These are phyloP conservation scores for Gonium pectorale DNA, from an alignment of 139 green algal species.

Conservation along the genomic window DNA sequence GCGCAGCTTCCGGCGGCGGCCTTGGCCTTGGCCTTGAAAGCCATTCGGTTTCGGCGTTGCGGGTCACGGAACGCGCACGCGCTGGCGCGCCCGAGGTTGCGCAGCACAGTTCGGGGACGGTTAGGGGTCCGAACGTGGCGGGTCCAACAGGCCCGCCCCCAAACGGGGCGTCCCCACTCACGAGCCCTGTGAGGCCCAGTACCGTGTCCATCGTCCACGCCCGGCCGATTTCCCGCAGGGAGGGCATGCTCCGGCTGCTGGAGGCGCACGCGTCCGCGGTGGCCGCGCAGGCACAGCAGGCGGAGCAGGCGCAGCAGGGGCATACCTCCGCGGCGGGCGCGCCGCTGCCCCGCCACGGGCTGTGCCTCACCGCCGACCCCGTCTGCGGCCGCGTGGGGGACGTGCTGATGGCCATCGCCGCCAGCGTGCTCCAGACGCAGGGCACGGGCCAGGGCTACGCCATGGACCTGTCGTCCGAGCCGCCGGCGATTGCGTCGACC, in stretches of 20 bases:
- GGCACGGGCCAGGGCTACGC: neutral
- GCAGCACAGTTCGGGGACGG: no score
- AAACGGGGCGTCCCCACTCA: no score
- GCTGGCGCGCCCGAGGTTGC: no score
- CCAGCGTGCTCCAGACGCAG: neutral
- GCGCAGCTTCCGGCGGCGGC: no score
- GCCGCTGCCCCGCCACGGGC: neutral
- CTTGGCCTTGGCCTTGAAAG: no score
- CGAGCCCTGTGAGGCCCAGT: no score
- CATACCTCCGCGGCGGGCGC: neutral
- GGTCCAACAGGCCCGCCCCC: no score
- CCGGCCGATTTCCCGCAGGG: no score
- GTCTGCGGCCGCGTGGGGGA: neutral
- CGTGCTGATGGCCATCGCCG: neutral
- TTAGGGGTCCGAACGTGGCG: no score
- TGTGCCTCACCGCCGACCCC: neutral
- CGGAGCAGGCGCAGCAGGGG: neutral
- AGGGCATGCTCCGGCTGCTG: slow-evolving; percentile 1
- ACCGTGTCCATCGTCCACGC: no score
- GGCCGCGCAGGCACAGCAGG: neutral
- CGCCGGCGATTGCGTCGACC: neutral
- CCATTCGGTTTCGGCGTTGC: no score
- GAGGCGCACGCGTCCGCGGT: slow-evolving; percentile 3
- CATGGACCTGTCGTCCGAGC: neutral
- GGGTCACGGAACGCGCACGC: no score